Base-by-base conservation (phyloP, 495 filamentous ascomycete genomes). In the Beverwykella pulmonaria region DNA sequence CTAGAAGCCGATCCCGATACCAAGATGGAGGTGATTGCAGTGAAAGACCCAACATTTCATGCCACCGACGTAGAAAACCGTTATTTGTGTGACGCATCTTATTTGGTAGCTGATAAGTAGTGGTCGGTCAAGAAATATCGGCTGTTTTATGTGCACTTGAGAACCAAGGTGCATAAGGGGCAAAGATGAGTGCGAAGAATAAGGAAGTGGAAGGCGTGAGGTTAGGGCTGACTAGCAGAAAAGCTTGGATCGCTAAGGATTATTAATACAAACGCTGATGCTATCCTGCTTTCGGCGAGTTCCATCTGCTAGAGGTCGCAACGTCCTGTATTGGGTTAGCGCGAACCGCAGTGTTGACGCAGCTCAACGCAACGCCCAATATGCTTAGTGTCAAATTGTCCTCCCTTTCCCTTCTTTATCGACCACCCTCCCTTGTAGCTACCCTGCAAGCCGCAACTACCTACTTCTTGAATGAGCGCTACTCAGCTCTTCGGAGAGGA, bases 301-400 rank as follows among this genome's bases (percentile, higher is more conserved):
- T 52, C 19, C 48, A 52, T 22, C 22, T 52, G 9, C 8, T n/a
- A 52, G 6, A 23, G 48, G 23, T 52, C 26, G 19, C 48, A 52
- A 52, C 7, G 22, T 26, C 5, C 48, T 52, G 48, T 52, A 29
- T 52, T 52, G 48, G 48, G 48, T 52, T 52, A 52, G 19, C 48
- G 48, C 48, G 1, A 7, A 52, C 4, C 26, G 19, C 48, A 52
- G 44, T 48, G 15, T 29, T 22, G 48, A 52, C 39, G 8, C 39
- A 44, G 5, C 9, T 44, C 39, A 44, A n/a, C 12, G 39, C 17
- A 12, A n/a, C 6, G 15, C 48, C 48, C 1, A 8, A 52, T 29
- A 25, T 52, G 20, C 15, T n/a, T 25, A 52, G 9, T n/a, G 3
- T 23, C 19, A 9, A 44, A n/a, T 12, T n/a, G 39, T n/a, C 39